Base-by-base conservation (phyloP, 768 basidiomycete species). In the Lentinula edodes region DNA sequence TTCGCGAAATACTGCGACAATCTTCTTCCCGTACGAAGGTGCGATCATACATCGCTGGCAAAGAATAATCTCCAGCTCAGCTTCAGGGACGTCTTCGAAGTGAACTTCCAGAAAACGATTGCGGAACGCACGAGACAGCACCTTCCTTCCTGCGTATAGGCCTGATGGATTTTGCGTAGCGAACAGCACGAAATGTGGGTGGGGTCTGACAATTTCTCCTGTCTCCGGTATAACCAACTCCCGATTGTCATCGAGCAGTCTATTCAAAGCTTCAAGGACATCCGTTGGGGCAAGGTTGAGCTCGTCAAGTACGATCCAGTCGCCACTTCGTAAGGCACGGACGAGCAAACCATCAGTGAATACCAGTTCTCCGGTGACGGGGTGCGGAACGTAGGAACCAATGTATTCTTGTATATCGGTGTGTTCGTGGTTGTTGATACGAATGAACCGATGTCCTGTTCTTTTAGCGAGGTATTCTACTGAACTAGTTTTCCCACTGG, bases 361-460 rank as follows among this genome's bases (percentile, higher is more conserved):
- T 8, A 92, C 86, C 15, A 98, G 83, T 73, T 93, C 95, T n/a
- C 97, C 97, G 0, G 94, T 93, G 13, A 82, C 70, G 7, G 94
- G 87, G 71, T 98, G 95, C 2, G 97, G 95, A 23, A 95, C 86
- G 69, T 99, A 99, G 0, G 94, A 94, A 2, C 97, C 97, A 51
- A 98, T 81, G 69, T 99, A 99, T 71, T 99, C 97, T 69, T 99
- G 97, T 54, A 99, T 97, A 70, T 99, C 97, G 5, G 97, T 99
- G 69, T 98, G 97, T 65, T 99, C 97, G 75, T 99, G 97, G 68
- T 99, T 99, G 77, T 99, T 99, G 80, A 99, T 98, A 43, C 97
- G 91, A 35, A 99, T 87, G 73, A 98, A 98, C 39, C 83, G 86
- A 76, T 99, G 97, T 0, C 97, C 96, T 0, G 95, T 97, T 60